phyloP scores from a whole-genome alignment of 1,139 yeast genomes.

The Nakaseomyces sp. region DNA sequence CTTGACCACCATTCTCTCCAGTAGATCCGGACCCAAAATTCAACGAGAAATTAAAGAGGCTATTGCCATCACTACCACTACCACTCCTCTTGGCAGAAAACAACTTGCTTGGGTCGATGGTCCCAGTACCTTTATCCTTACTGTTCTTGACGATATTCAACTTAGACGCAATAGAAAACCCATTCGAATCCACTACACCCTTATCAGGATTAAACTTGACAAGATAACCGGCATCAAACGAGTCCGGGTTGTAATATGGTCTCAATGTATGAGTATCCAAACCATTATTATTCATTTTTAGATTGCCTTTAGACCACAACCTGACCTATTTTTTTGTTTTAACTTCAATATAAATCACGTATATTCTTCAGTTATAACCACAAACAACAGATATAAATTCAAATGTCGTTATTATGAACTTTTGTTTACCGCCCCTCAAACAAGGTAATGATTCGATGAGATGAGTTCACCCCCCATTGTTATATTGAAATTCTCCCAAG shows the following conservation, averaged over 20 bases:
- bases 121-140: slow-evolving; percentile 9
- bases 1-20: slow-evolving; percentile 3
- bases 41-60: slow-evolving; percentile 8
- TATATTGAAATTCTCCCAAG: too few species aligned
- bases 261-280: slow-evolving; percentile 26
- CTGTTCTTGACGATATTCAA: slow-evolving; percentile 23
- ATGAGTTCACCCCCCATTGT: too few species aligned
- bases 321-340: too few species aligned
- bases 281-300: neutral
- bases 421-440: too few species aligned
- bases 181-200: slow-evolving; percentile 40
- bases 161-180: slow-evolving; percentile 34
- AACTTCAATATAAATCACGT: too few species aligned
- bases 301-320: too few species aligned
- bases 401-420: too few species aligned
- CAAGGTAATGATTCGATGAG: too few species aligned
- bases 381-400: too few species aligned
- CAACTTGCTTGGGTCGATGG: neutral
- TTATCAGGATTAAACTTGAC: slow-evolving; percentile 54
- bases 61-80: slow-evolving; percentile 3
- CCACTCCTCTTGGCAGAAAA: slow-evolving; percentile 7
- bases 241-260: slow-evolving; percentile 66
- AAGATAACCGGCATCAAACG: slow-evolving; percentile 59
- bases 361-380: too few species aligned
- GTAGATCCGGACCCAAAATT: slow-evolving; percentile 7